phyloP scores from a whole-genome alignment of 2,329 filamentous ascomycete genomes.

The Cladosporium sp. region DNA sequence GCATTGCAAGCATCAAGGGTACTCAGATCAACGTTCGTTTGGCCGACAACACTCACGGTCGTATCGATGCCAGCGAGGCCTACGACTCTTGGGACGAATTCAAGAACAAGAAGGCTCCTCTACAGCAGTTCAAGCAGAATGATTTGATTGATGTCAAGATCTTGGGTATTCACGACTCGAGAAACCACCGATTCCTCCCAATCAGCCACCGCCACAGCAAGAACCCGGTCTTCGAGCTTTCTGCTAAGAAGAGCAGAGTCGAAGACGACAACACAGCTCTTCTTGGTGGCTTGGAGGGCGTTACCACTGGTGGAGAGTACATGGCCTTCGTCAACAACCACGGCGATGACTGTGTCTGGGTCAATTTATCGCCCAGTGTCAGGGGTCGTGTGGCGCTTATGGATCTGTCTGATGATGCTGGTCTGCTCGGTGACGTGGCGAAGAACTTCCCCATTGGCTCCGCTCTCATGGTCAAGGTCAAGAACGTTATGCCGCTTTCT shows the following conservation, averaged over 20 bases:
- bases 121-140: constrained; percentile 67
- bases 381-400: constrained; percentile 77
- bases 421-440: constrained; percentile 69
- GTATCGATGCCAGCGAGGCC: constrained; percentile 84
- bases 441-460: constrained; percentile 87
- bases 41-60: constrained; percentile 83
- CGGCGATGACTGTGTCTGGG: constrained; percentile 75
- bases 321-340: constrained; percentile 91
- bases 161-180: constrained; percentile 82
- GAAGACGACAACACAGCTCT: constrained; percentile 50
- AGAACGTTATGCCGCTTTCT: constrained; percentile 66
- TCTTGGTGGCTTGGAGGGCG: constrained; percentile 62
- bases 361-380: constrained; percentile 83
- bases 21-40: constrained; percentile 91
- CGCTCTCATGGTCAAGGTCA: constrained; percentile 75
- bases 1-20: constrained; percentile 76
- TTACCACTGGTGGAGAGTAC: constrained; percentile 67
- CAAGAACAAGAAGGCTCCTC: constrained; percentile 71
- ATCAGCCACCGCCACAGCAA: constrained; percentile 81
- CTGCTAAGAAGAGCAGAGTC: constrained; percentile 59
- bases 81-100: constrained; percentile 90
- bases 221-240: constrained; percentile 78
- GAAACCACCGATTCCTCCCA: constrained; percentile 85
- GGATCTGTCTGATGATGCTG: constrained; percentile 83
- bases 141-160: constrained; percentile 71